Base-by-base conservation (phyloP, 805 yeast genomes). In the Zygoascus flipseniorum region DNA sequence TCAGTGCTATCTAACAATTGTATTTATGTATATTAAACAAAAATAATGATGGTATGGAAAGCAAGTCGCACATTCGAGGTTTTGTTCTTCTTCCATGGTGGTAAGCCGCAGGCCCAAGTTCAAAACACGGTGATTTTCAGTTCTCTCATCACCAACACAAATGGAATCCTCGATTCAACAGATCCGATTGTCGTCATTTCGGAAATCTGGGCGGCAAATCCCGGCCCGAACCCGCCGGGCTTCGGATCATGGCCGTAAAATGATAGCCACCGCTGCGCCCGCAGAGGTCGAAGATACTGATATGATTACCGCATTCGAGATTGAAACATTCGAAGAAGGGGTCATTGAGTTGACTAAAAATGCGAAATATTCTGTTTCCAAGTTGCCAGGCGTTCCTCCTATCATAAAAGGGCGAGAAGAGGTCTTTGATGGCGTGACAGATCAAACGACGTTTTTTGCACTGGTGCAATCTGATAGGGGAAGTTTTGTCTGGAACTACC, bases 401-500 rank as follows among this genome's bases (percentile, higher is more conserved):
- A 59, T 75, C 23, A 62, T 51, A 11, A 13, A 31, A 16, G 37
- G 48, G 6, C n/a, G 18, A 2, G 51, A 48, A 10, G 43, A 16
- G 9, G 23, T 48, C 19, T 48, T 59, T 18, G 71, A 70, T 54
- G 85, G 81, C 0, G 69, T 70, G 56, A 59, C 79, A 8, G 84
- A 81, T 60, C 68, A 73, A 43, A 59, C 58, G 16, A 72, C 83
- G 10, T 72, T 71, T 42, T 76, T 72, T 62, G 81, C 84, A 0
- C 66, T 81, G 31, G 72, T 77, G 2, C 68, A 79, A 4, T 74
- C 79, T 14, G 73, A 71, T n/a, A 68, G 74, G 23, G 71, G 79
- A 37, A 74, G 85, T 19, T 75, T 78, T 60, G 82, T 83, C 5
- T 89, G 95, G 90, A 73, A 77, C 52, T 85, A 83, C 63, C 72